Conservation (phyloP, 1,284 basidiomycete species). For the Leccinum huronense region DNA sequence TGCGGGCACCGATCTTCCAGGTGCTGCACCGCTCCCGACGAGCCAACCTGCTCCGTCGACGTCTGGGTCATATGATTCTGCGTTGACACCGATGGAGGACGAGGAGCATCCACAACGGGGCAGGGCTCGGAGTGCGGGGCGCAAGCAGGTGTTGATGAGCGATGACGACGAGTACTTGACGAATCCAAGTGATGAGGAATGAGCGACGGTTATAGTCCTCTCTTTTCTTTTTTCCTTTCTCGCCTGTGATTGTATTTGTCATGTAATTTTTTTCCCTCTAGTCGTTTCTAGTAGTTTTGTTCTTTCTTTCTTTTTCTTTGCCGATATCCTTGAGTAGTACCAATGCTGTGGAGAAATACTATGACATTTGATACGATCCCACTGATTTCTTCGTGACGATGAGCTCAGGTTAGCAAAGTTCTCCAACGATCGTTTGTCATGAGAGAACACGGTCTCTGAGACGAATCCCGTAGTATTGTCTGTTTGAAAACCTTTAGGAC, state of each 20-base stretch:
- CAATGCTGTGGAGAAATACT: neutral
- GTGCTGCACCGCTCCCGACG: conserved; percentile 47
- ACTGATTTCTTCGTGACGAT: too few species aligned
- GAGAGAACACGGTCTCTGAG: too few species aligned
- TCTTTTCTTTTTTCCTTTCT: neutral
- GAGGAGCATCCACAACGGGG: conserved; percentile 60
- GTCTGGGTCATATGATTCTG: conserved; percentile 58
- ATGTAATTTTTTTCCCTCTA: conserved; percentile 16
- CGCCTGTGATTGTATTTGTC: conserved; percentile 16
- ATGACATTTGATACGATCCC: too few species aligned
- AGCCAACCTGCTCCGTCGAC: conserved; percentile 41
- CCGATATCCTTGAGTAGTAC: neutral
- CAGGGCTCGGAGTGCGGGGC: conserved; percentile 50
- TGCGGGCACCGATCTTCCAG: conserved; percentile 68
- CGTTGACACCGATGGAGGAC: conserved; percentile 75
- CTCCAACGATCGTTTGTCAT: too few species aligned
- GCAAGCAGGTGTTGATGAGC: conserved; percentile 66
- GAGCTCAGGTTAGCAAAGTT: too few species aligned
- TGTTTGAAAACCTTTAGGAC: too few species aligned
- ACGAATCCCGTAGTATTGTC: too few species aligned
- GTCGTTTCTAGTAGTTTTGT: neutral
- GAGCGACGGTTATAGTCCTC: neutral
- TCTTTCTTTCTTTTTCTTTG: neutral
- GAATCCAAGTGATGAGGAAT: conserved; percentile 58
- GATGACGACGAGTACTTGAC: conserved; percentile 76